These are phyloP conservation scores for Chenopodium suecicum DNA, from an alignment of 148 eudicot genomes.

Conservation along the genomic window DNA sequence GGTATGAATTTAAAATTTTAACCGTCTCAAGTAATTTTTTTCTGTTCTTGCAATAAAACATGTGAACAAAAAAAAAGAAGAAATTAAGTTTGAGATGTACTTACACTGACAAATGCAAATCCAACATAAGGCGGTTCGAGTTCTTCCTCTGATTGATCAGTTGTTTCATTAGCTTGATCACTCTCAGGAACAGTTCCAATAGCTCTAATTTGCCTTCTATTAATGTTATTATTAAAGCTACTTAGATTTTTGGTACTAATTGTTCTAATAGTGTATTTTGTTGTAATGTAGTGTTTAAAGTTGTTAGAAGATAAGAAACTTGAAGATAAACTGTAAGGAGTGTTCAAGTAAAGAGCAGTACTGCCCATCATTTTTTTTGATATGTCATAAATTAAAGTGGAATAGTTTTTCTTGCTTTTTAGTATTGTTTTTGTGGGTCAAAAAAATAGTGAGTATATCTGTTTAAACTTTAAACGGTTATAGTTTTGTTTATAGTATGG, in stretches of 20 bases:
- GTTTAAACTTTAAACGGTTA: background rate
- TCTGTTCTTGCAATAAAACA: no score
- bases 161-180: constrained; percentile 30
- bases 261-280: background rate
- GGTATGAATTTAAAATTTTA: background rate
- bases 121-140: constrained; percentile 52
- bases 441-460: background rate
- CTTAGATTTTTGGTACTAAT: constrained; percentile 2
- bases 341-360: constrained; percentile 41
- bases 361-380: constrained; percentile 33
- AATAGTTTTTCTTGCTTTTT: background rate
- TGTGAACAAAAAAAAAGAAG: background rate
- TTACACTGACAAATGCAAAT: constrained; percentile 73
- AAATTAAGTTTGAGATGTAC: background rate
- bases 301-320: constrained; percentile 37
- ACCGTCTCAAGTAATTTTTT: background rate
- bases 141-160: constrained; percentile 22
- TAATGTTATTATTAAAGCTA: background rate
- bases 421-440: background rate
- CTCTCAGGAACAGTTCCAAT: constrained; percentile 44
- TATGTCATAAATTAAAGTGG: background rate
- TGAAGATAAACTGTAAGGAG: constrained; percentile 35
- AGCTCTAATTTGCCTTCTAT: constrained; percentile 45
- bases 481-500: background rate
- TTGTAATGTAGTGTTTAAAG: constrained; percentile 26